Evolutionary conservation across 2,329 filamentous ascomycete species (phyloP).

Genomic region (Cyphellophora europaea): DNA sequence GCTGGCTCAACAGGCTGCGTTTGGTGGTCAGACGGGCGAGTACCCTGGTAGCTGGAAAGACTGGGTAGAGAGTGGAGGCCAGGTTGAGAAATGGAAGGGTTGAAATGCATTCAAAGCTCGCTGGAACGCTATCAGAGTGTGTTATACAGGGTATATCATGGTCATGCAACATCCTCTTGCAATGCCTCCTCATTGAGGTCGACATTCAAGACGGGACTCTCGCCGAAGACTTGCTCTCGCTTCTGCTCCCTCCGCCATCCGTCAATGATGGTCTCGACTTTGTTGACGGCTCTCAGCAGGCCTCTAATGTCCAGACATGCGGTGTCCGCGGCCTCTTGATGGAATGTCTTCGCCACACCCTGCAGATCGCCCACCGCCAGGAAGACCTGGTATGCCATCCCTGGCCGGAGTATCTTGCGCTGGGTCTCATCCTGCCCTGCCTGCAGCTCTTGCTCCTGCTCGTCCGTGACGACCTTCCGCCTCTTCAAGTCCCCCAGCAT

Average conservation of each 20-base stretch:
- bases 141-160: too few relatives aligned
- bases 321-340: conserved; percentile 40
- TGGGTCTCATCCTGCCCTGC: conserved; percentile 22
- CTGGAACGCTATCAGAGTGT: too few relatives aligned
- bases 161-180: background rate
- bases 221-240: conserved; percentile 21
- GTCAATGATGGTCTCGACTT: conserved; percentile 38
- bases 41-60: conserved; percentile 54
- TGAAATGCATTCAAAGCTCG: too few relatives aligned
- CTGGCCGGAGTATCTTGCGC: conserved; percentile 33
- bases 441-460: conserved; percentile 24
- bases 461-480: conserved; percentile 25
- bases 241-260: conserved; percentile 27
- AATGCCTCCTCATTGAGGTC: conserved; percentile 1
- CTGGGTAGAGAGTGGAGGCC: conserved; percentile 67
- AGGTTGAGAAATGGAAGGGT: conserved; percentile 46
- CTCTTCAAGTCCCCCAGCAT: conserved; percentile 35
- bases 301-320: conserved; percentile 41
- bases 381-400: conserved; percentile 42
- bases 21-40: conserved; percentile 49
- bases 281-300: conserved; percentile 41
- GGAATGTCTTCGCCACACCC: conserved; percentile 30
- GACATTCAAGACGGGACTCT: background rate
- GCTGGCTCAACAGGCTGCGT: conserved; percentile 69
- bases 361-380: conserved; percentile 36